Conservation (phyloP, 129 eudicot genomes). For the Arctium lappa region DNA sequence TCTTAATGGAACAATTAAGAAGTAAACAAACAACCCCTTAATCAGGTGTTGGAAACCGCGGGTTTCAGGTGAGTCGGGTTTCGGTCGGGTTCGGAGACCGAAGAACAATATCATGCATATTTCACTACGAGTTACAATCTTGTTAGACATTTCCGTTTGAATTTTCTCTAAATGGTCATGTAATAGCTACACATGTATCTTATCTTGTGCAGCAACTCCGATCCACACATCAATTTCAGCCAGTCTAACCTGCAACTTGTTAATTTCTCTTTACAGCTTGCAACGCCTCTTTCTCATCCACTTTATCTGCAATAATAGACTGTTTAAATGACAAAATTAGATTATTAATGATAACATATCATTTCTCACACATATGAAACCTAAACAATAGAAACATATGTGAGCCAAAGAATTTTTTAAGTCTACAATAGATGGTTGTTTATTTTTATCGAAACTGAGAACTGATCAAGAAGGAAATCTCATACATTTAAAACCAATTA, state of each 20-base stretch:
- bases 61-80: too few relatives aligned
- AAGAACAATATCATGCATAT: conserved; percentile 28
- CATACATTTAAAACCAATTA: background rate
- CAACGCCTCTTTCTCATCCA: conserved; percentile 74
- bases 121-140: conserved; percentile 32
- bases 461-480: conserved; percentile 1
- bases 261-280: conserved; percentile 57
- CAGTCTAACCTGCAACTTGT: conserved; percentile 62
- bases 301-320: conserved; percentile 51
- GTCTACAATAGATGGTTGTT: background rate
- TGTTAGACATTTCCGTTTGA: conserved; percentile 49
- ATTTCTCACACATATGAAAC: background rate
- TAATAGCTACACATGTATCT: conserved; percentile 71
- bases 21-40: too few relatives aligned
- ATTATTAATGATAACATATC: conserved; percentile 9
- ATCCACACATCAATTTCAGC: conserved; percentile 93
- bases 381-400: background rate
- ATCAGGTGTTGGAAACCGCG: too few relatives aligned
- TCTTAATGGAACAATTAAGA: too few relatives aligned
- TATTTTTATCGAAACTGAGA: background rate
- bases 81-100: conserved; percentile 9
- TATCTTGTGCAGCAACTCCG: conserved; percentile 85
- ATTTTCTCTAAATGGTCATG: conserved; percentile 72
- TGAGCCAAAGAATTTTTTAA: background rate
- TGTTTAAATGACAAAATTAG: conserved; percentile 34